Evolutionary conservation across 139 green algal genomes (phyloP).

Genomic region (Chlamydomonas asymmetrica): DNA sequence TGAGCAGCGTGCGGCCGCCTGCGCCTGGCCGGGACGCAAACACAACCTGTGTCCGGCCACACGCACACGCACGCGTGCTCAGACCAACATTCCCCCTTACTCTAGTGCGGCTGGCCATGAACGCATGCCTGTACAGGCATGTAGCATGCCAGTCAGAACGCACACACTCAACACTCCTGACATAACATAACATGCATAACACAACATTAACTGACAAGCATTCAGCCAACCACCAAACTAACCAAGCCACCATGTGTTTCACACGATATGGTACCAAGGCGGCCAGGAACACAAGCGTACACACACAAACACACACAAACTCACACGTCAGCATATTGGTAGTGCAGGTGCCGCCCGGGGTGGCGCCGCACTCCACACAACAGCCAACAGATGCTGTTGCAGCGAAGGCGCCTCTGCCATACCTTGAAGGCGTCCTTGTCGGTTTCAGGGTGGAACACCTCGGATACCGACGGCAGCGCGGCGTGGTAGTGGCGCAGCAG

Average conservation of each 20-base stretch:
- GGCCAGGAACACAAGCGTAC: not conserved
- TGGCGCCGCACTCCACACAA: not conserved
- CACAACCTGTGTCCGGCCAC: not conserved
- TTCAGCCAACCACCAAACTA: not conserved
- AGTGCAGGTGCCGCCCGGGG: not conserved
- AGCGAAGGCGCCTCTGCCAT: not conserved
- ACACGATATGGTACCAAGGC: not conserved
- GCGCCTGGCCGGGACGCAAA: slow-evolving; percentile 8
- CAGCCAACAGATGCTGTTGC: not conserved
- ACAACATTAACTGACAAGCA: not conserved
- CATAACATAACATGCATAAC: not conserved
- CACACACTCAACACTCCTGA: not conserved
- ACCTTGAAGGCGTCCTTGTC: not conserved
- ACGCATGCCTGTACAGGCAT: not conserved
- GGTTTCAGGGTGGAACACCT: not conserved
- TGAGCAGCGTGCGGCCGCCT: slow-evolving; percentile 3
- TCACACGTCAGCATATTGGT: not conserved
- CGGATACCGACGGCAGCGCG: not conserved
- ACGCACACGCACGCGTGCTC: not conserved
- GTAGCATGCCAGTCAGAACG: not conserved
- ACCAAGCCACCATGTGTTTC: not conserved
- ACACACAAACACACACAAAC: not conserved
- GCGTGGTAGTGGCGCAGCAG: slow-evolving; percentile 11
- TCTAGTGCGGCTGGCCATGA: not conserved
- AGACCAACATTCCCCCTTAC: not conserved